Conservation (phyloP, 805 yeast genomes). For the Metschnikowia borealis region DNA sequence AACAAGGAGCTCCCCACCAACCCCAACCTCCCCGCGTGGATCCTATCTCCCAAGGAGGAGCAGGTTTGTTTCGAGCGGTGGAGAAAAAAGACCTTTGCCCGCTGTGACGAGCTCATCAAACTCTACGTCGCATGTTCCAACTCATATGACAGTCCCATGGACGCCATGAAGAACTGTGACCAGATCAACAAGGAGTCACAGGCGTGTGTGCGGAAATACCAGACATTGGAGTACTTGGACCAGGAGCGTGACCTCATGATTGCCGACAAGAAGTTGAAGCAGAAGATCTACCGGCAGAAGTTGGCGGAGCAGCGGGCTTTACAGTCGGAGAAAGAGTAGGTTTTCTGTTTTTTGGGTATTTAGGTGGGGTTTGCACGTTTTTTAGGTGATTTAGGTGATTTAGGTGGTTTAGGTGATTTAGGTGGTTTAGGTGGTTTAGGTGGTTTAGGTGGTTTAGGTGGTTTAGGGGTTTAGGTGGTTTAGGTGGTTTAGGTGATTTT, state of each 20-base stretch:
- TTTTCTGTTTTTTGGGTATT: too few relatives aligned
- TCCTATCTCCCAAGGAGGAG: conserved; percentile 72
- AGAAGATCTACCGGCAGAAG: conserved; percentile 17
- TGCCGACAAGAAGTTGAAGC: conserved; percentile 47
- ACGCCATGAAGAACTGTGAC: conserved; percentile 64
- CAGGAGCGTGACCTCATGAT: conserved; percentile 63
- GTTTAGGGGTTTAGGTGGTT: too few relatives aligned
- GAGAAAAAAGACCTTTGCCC: conserved; percentile 60
- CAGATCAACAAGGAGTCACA: conserved; percentile 54
- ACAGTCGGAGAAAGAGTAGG: too few relatives aligned
- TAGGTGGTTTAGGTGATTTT: too few relatives aligned
- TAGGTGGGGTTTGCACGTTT: too few relatives aligned
- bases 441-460: too few relatives aligned
- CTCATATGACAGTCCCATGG: conserved; percentile 50
- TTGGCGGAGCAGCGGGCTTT: conserved; percentile 7
- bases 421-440: too few relatives aligned
- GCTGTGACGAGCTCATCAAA: conserved; percentile 62
- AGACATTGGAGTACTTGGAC: conserved; percentile 62
- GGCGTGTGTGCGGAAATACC: conserved; percentile 59
- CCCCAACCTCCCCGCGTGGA: conserved; percentile 65
- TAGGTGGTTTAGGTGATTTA: too few relatives aligned
- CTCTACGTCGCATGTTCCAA: conserved; percentile 66
- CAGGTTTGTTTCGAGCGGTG: conserved; percentile 67
- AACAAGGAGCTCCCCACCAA: conserved; percentile 38
- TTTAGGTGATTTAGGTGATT: too few relatives aligned